Base-by-base conservation (phyloP, 164 flowering plant species). In the Umbilicus rupestris region DNA sequence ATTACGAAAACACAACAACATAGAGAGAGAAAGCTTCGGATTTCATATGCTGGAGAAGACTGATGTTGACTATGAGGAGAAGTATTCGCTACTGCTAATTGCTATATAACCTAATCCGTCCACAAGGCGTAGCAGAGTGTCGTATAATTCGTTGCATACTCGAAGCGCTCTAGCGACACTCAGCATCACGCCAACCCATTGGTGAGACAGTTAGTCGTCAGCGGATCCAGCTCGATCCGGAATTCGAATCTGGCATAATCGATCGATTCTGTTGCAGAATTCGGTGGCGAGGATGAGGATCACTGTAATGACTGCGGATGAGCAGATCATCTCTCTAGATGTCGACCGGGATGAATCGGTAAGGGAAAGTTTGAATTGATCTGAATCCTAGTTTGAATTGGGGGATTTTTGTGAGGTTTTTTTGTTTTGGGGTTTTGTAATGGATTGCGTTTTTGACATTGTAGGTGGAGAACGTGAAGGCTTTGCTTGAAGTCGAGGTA, bases 401-500 rank as follows among this genome's bases (percentile, higher is more conserved):
- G 58, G 28, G 29, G 8, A n/a, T 8, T 50, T 19, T 0, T 46
- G 44, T 50, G n/a, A n/a, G n/a, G n/a, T 69, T 20, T n/a, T 65
- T 35, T 31, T 33, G 47, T 5, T n/a, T 7, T 29, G 24, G 24
- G 41, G 26, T 58, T 17, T 62, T 17, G 39, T 8, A 0, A 11
- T 60, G 33, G 41, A 3, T 39, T 55, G 19, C 17, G n/a, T 39
- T 5, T 67, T 20, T 68, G 24, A 62, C 66, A 6, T 63, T 5
- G 31, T 72, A 93, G 98, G 94, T 93, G 58, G 98, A 93, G 64
- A 93, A 93, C 67, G 83, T 93, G 66, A 93, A 93, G 72, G 98
- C 98, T 46, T 72, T 93, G 63, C 85, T 93, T n/a, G 97, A 90
- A 71, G 97, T 93, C 50, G 98, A 93, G 96, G 98, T 90, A 63